Percentiles rank a stretch among this genome's conserved stretches.
These are phyloP conservation scores for Thymus mandschuricus DNA, from an alignment of 257 asterid genomes.

Conservation along the genomic window DNA sequence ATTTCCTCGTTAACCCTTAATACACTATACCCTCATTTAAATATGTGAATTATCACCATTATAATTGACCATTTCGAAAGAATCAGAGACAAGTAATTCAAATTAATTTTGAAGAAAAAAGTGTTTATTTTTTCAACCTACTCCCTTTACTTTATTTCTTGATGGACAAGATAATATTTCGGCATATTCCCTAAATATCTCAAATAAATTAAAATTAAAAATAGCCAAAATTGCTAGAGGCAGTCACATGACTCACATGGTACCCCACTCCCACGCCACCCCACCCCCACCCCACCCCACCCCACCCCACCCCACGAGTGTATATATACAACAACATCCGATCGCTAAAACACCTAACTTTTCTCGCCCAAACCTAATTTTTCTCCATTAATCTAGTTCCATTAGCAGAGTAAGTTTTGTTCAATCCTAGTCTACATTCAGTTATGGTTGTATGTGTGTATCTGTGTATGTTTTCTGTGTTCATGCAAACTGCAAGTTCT, in stretches of 20 bases:
- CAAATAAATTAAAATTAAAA: not conserved
- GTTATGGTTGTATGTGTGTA: conserved; percentile 1
- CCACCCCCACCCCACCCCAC: not conserved
- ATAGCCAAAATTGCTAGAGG: not conserved
- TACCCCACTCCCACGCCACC: not conserved
- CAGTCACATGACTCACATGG: conserved; percentile 6
- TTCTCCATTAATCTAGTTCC: not conserved
- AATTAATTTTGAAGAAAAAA: too few species aligned
- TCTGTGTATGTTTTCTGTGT: not conserved
- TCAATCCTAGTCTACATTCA: not conserved
- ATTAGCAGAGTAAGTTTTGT: conserved; percentile 1
- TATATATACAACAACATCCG: conserved; percentile 13
- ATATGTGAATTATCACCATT: too few species aligned
- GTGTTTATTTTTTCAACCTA: too few species aligned
- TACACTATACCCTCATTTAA: too few species aligned
- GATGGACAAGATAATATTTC: conserved; percentile 21
- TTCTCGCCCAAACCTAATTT: conserved; percentile 10
- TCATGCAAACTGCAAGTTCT: conserved; percentile 1
- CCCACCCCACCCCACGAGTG: conserved; percentile 1
- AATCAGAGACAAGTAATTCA: too few species aligned
- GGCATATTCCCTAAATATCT: conserved; percentile 40
- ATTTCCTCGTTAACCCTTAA: too few species aligned
- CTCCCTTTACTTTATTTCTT: conserved; percentile 23
- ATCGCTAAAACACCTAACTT: not conserved
- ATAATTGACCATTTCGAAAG: too few species aligned